These are phyloP conservation scores for Piloderma croceum DNA, from an alignment of 768 basidiomycete genomes.

Conservation along the genomic window DNA sequence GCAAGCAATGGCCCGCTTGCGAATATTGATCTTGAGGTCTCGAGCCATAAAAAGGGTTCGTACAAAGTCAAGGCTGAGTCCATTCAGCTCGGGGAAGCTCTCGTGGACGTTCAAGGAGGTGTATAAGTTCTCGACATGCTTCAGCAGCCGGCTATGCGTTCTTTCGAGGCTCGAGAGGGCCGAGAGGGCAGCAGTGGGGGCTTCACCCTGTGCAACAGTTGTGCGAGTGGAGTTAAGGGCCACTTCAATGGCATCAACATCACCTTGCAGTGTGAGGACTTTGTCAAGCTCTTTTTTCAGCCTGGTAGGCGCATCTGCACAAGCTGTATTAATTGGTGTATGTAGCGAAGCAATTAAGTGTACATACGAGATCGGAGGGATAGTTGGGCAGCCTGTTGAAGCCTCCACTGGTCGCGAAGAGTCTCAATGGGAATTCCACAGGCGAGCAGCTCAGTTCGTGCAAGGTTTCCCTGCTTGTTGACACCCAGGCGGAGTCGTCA, in stretches of 20 bases:
- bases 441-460: conserved; percentile 9
- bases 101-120: conserved; percentile 8
- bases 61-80: conserved; percentile 7
- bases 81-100: conserved; percentile 6
- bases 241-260: conserved; percentile 20
- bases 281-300: conserved; percentile 30
- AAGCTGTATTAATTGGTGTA: not conserved
- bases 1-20: conserved; percentile 17
- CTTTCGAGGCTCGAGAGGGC: conserved; percentile 10
- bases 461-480: conserved; percentile 7
- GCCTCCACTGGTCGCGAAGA: conserved; percentile 5
- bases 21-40: conserved; percentile 22
- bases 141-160: conserved; percentile 1
- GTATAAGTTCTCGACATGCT: conserved; percentile 6
- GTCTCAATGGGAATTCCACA: not conserved
- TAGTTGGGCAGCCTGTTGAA: conserved; percentile 3
- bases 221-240: conserved; percentile 12
- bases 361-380: conserved; percentile 5
- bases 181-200: conserved; percentile 3
- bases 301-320: conserved; percentile 21
- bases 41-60: conserved; percentile 4
- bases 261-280: conserved; percentile 25
- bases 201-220: conserved; percentile 5
- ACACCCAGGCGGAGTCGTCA: conserved; percentile 16
- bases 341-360: not conserved